A percentile compares a stretch with the other conserved stretches of the same genome.
Evolutionary conservation across 805 yeast species (phyloP).

Genomic region (Tetrapisispora phaffii): DNA sequence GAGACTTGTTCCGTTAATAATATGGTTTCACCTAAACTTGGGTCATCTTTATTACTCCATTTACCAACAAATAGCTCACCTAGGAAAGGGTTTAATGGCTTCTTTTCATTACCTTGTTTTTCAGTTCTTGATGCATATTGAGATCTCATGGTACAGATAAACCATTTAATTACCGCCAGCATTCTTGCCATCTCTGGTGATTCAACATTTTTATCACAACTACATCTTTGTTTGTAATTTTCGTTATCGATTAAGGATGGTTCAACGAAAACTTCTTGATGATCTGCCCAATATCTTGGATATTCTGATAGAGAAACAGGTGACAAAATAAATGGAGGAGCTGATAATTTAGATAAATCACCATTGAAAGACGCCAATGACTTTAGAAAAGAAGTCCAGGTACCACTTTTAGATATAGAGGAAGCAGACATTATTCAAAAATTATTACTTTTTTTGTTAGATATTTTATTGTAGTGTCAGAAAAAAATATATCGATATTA

Average conservation of each 20-base stretch:
- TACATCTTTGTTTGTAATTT: slow-evolving; percentile 12
- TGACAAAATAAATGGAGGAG: slow-evolving; percentile 93
- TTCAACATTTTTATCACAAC: slow-evolving; percentile 34
- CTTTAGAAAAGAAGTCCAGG: slow-evolving; percentile 90
- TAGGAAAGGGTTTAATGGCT: slow-evolving; percentile 90
- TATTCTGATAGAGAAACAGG: slow-evolving; percentile 84
- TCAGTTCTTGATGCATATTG: slow-evolving; percentile 92
- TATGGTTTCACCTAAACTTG: slow-evolving; percentile 61
- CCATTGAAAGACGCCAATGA: slow-evolving; percentile 89
- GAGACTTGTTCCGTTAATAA: slow-evolving; percentile 87
- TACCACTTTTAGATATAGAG: slow-evolving; percentile 30
- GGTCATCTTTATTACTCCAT: slow-evolving; percentile 54
- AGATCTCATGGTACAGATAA: slow-evolving; percentile 79
- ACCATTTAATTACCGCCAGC: slow-evolving; percentile 82
- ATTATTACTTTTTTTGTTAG: background rate
- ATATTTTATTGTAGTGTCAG: too few relatives aligned
- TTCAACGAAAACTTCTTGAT: slow-evolving; percentile 70
- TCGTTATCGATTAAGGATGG: slow-evolving; percentile 40
- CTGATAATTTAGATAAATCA: slow-evolving; percentile 86
- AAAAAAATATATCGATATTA: background rate
- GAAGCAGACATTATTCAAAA: background rate
- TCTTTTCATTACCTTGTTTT: slow-evolving; percentile 89
- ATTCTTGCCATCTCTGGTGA: slow-evolving; percentile 43
- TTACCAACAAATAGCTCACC: slow-evolving; percentile 92
- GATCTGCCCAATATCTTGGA: slow-evolving; percentile 94